Evolutionary conservation across 2,329 filamentous ascomycete species (phyloP).

Genomic region (Boeremia lycopersici): DNA sequence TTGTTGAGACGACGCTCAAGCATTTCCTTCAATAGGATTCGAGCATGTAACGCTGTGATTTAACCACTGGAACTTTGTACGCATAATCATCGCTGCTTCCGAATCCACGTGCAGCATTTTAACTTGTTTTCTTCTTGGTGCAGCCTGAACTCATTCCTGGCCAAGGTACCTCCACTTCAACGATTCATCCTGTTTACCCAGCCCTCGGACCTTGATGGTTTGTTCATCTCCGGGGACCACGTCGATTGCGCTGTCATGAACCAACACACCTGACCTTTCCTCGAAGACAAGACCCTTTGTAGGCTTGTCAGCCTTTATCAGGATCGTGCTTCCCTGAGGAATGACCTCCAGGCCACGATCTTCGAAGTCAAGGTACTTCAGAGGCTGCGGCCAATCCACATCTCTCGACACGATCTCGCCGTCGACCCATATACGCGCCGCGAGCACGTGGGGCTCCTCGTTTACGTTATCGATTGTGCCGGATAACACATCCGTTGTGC

Average conservation of each 20-base stretch:
- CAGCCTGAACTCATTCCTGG: constrained; percentile 31
- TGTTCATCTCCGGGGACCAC: constrained; percentile 65
- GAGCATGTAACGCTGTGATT: constrained; percentile 2
- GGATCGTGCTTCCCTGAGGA: constrained; percentile 49
- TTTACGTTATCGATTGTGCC: constrained; percentile 59
- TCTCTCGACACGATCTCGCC: constrained; percentile 59
- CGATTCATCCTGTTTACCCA: constrained; percentile 47
- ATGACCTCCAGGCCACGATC: constrained; percentile 56
- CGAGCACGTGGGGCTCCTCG: constrained; percentile 62
- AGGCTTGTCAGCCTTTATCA: constrained; percentile 57
- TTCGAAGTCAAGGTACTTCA: constrained; percentile 63
- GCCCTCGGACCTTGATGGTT: constrained; percentile 51
- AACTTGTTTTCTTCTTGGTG: neutral
- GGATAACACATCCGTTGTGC: constrained; percentile 60
- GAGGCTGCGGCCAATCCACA: constrained; percentile 65
- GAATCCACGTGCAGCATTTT: constrained; percentile 9
- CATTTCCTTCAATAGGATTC: constrained; percentile 10
- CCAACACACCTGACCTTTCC: constrained; percentile 59
- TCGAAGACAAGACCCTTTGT: constrained; percentile 67
- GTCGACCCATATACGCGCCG: constrained; percentile 61
- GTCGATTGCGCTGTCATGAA: constrained; percentile 64
- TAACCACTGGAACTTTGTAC: neutral
- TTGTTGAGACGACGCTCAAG: neutral
- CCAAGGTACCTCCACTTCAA: constrained; percentile 56
- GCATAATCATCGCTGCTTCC: constrained; percentile 3